Base-by-base conservation (phyloP, 139 green algal species). In the Volvox reticuliferus region DNA sequence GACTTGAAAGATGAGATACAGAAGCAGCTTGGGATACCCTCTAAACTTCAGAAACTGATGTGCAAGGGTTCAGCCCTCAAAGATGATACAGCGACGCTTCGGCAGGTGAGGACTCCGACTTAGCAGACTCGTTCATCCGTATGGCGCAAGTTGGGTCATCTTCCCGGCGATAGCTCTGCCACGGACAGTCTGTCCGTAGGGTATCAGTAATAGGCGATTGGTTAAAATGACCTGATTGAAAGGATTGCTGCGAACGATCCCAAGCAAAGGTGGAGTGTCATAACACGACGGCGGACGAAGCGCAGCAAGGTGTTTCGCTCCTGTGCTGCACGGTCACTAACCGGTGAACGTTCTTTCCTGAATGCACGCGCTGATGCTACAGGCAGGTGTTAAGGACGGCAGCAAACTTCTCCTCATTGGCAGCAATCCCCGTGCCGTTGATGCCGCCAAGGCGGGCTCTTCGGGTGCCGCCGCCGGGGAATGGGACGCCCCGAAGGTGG, bases 391-490 rank as follows among this genome's bases (percentile, higher is more conserved):
- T 14, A 96, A 96, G 82, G 92, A 85, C n/a, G 94, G 94, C 20
- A 79, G 55, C 91, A 96, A 96, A 87, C 87, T 96, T 26, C 93
- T 96, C 36, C 91, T 96, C 0, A 93, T 96, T 36, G 94, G 93
- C 44, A 92, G 77, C 73, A 91, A 80, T n/a, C 85, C 91, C 35
- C 67, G 67, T 9, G 88, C 80, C 19, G 86, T 92, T 14, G 89
- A 91, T 20, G 89, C 81, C 1, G 86, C 92, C 63, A 92, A 91
- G 79, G 36, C 62, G 37, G 85, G 28, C 28, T 1, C 85, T 0
- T 24, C 30, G 18, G 68, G 79, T 2, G 81, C 55, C 17, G 77
- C 26, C 19, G 19, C 69, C 1, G 62, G 75, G 22, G 50, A 71
- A 33, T 95, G 92, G 92, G 94, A 95, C 6, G 87, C 86, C 30